Conservation (phyloP, 192 early-diverging fungal genomes). For the Allomyces macrogynus region DNA sequence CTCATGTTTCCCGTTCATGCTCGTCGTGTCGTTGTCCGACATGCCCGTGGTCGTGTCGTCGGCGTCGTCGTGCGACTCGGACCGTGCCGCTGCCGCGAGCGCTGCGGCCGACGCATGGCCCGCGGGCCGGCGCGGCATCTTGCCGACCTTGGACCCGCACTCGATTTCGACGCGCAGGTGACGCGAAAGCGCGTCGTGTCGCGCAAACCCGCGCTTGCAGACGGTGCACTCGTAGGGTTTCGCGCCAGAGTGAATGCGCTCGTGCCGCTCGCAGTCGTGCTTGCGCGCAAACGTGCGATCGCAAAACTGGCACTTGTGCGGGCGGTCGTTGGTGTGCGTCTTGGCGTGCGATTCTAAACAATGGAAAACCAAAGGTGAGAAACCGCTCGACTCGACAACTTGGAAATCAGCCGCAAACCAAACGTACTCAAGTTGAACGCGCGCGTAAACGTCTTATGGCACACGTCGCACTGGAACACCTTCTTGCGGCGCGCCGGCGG, state of each 20-base stretch:
- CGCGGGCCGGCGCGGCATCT: too few species aligned
- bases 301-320: conserved; percentile 42
- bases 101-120: too few species aligned
- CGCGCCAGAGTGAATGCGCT: conserved; percentile 36
- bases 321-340: conserved; percentile 30
- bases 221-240: conserved; percentile 47
- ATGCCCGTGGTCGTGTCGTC: too few species aligned
- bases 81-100: too few species aligned
- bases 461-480: conserved; percentile 42
- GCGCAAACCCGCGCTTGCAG: conserved; percentile 48
- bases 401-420: too few species aligned
- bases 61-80: too few species aligned
- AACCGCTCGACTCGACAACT: too few species aligned
- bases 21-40: too few species aligned
- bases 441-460: conserved; percentile 53
- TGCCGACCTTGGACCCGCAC: conserved; percentile 14
- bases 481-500: conserved; percentile 9
- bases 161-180: conserved; percentile 36
- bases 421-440: conserved; percentile 34
- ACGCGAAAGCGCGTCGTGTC: conserved; percentile 53
- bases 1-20: too few species aligned
- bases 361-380: too few species aligned
- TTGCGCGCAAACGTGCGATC: conserved; percentile 47
- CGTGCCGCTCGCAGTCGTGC: conserved; percentile 58
- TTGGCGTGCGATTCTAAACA: conserved; percentile 20